phyloP scores from a whole-genome alignment of 768 basidiomycete species.

The Trametes punicea region DNA sequence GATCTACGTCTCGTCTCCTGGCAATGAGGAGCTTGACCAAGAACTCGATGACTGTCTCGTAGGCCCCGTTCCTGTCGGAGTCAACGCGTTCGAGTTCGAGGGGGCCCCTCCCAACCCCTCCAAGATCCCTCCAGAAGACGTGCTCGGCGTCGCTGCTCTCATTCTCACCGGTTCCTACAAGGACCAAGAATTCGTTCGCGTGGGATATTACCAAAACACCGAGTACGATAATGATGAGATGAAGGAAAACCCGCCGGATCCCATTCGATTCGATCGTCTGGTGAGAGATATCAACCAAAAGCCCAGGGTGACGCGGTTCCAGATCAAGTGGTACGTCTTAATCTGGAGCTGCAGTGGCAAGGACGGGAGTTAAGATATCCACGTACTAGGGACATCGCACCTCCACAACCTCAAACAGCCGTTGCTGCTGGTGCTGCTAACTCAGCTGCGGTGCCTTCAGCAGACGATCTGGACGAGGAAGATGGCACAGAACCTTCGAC shows the following conservation, averaged over 20 bases:
- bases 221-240: constrained; percentile 96
- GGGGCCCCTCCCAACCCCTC: constrained; percentile 79
- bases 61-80: constrained; percentile 93
- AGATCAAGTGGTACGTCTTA: constrained; percentile 73
- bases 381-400: constrained; percentile 56
- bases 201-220: constrained; percentile 99
- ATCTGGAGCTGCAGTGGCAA: not conserved
- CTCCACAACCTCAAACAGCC: constrained; percentile 40
- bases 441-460: constrained; percentile 72
- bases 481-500: constrained; percentile 23
- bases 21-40: constrained; percentile 88
- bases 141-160: constrained; percentile 93
- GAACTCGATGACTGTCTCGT: constrained; percentile 98
- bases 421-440: constrained; percentile 58
- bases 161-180: constrained; percentile 95
- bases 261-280: constrained; percentile 72
- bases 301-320: constrained; percentile 90
- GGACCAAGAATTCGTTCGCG: constrained; percentile 98
- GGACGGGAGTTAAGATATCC: not conserved
- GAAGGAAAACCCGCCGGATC: constrained; percentile 66
- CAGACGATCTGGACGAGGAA: constrained; percentile 56
- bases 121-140: constrained; percentile 85
- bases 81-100: constrained; percentile 97
- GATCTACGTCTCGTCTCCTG: constrained; percentile 94
- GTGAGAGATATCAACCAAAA: constrained; percentile 88